These are phyloP conservation scores for Rubia yunnanensis DNA, from an alignment of 257 asterid species.

Conservation along the genomic window DNA sequence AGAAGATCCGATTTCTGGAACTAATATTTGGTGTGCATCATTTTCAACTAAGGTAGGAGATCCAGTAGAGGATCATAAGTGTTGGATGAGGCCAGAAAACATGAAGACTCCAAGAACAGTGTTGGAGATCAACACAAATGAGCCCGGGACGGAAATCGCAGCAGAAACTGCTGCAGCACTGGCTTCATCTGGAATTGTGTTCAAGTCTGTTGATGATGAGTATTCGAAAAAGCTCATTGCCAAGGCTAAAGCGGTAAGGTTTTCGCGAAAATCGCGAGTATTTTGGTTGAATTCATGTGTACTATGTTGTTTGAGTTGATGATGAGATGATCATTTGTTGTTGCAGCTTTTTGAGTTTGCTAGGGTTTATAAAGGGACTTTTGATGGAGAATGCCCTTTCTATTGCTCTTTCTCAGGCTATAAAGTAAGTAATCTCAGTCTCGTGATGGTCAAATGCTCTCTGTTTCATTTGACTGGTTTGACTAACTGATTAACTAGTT, in stretches of 20 bases:
- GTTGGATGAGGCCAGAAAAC: conserved; percentile 76
- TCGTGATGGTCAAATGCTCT: no score
- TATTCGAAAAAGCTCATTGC: conserved; percentile 38
- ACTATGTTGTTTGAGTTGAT: not conserved
- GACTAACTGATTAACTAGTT: no score
- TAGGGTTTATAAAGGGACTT: conserved; percentile 52
- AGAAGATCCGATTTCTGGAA: not conserved
- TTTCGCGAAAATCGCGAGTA: not conserved
- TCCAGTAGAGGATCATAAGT: conserved; percentile 58
- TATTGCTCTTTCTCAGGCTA: conserved; percentile 83
- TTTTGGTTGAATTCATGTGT: not conserved
- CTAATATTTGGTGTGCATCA: not conserved
- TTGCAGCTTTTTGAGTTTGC: conserved; percentile 59
- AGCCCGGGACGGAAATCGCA: conserved; percentile 76
- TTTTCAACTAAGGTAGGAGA: conserved; percentile 59
- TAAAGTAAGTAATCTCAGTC: conserved; percentile 28
- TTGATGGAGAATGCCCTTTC: conserved; percentile 87
- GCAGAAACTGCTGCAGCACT: conserved; percentile 75
- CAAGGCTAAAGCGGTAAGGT: conserved; percentile 34
- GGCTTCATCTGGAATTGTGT: conserved; percentile 62
- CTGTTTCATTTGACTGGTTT: no score
- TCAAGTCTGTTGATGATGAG: conserved; percentile 25
- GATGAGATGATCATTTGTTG: not conserved
- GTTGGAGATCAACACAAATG: conserved; percentile 34
- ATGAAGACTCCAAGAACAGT: conserved; percentile 61